Evolutionary conservation across 1,284 basidiomycete genomes (phyloP), one percentile per base, ranked within the genome.

Genomic region (Rhodotorula sp.): DNA sequence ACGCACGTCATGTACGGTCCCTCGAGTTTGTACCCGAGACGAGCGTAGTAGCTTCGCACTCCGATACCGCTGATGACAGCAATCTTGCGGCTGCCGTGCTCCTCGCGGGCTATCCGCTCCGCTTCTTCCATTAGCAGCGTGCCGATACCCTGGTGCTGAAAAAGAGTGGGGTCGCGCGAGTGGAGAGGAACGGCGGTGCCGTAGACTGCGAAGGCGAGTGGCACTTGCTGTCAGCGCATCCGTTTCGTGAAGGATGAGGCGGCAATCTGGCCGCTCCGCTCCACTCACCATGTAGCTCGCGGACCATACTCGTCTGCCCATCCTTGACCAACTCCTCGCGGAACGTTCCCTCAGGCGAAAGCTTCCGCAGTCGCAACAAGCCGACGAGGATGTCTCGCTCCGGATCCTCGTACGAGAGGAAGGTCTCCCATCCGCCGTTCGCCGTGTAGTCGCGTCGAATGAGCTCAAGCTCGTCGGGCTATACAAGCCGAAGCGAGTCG

Each of bases 71-170:
- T 94, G 76, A 99, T 99, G 70, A 99, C 96, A 24, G 92, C 96
- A 48, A 99, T 82, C 81, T 95, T 95, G 67, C 88, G 82, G 80
- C 92, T 96, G 3, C 92, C 94, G 80, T 99, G 96, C 79, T 99
- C 96, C 77, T 98, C 95, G 72, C 89, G 84, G n/a, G 96, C 94
- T 82, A 99, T 99, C 72, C 93, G 85, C 81, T 99, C 96, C 1
- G 96, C 96, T 83, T 99, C 95, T 80, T 99, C 96, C 96, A 99
- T 99, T 69, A 99, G 82, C 70, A 99, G 80, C 34, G 94, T 98
- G 28, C 96, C 96, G 79, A 99, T 98, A 15, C 96, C 96, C 86
- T 94, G 92, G 81, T 97, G 94, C 80, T 97, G 94, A 84, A 97
- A 97, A 81, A 76, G 65, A 58, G 94, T 97, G 24, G 96, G 96